These are phyloP conservation scores for Ogataea corticis DNA, from an alignment of 805 yeast genomes.

Conservation along the genomic window DNA sequence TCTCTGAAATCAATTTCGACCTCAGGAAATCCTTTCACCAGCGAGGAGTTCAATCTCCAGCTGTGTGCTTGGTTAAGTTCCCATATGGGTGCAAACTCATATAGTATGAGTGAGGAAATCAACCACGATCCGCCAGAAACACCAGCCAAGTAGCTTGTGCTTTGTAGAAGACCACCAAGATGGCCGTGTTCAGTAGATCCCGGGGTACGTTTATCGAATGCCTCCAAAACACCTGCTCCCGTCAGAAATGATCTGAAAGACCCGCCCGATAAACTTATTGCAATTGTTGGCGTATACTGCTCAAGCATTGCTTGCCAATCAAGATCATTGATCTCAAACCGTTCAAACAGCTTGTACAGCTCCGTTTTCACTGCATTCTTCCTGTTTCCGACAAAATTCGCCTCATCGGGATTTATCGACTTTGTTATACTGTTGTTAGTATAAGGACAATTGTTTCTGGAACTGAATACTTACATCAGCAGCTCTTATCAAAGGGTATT, in stretches of 20 bases:
- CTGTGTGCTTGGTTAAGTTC: slow-evolving; percentile 28
- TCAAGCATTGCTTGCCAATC: slow-evolving; percentile 5
- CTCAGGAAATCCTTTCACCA: slow-evolving; percentile 59
- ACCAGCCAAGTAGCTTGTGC: slow-evolving; percentile 58
- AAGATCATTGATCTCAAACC: slow-evolving; percentile 15
- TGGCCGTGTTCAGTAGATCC: slow-evolving; percentile 32
- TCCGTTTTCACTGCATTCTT: slow-evolving; percentile 3
- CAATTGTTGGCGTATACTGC: slow-evolving; percentile 28
- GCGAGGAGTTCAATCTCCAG: slow-evolving; percentile 48
- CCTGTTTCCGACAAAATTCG: slow-evolving; percentile 6
- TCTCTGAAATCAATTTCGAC: slow-evolving; percentile 39
- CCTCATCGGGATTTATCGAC: slow-evolving; percentile 17
- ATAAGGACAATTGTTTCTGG: no score
- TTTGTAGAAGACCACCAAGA: slow-evolving; percentile 55
- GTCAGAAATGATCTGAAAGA: slow-evolving; percentile 60
- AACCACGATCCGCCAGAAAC: slow-evolving; percentile 77
- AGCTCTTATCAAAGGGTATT: slow-evolving; percentile 10
- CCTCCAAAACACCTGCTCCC: slow-evolving; percentile 56
- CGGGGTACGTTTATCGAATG: slow-evolving; percentile 49
- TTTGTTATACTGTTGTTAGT: neutral
- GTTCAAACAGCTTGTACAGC: slow-evolving; percentile 10
- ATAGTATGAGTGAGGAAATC: slow-evolving; percentile 47
- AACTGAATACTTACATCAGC: slow-evolving; percentile 14
- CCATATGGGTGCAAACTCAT: slow-evolving; percentile 39
- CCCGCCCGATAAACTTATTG: slow-evolving; percentile 50